These are phyloP conservation scores for Apophysomyces ossiformis DNA, from an alignment of 371 early-diverging fungal genomes.

Conservation along the genomic window DNA sequence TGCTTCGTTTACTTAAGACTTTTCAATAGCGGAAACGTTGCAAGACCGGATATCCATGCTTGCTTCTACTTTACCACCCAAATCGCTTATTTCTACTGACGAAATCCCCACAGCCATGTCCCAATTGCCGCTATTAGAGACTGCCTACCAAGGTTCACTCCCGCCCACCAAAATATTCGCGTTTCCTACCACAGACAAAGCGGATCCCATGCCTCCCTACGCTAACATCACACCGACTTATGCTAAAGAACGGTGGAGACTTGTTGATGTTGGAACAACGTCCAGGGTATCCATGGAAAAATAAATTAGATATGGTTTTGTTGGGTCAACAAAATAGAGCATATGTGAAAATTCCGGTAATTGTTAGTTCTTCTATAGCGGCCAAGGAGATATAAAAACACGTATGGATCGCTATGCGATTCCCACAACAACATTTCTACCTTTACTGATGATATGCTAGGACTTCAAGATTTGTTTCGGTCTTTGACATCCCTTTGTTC, in stretches of 20 bases:
- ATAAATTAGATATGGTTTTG: neutral
- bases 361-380: too few species aligned
- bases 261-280: constrained; percentile 23
- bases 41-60: constrained; percentile 45
- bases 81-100: constrained; percentile 37
- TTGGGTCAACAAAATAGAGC: too few species aligned
- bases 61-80: constrained; percentile 48
- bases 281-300: neutral
- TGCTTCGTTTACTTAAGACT: neutral
- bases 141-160: constrained; percentile 57
- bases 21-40: constrained; percentile 42
- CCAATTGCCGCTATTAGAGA: constrained; percentile 46
- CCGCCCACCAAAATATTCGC: constrained; percentile 63
- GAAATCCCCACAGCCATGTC: constrained; percentile 54
- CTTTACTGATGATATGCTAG: too few species aligned
- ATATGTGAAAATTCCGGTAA: too few species aligned
- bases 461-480: too few species aligned
- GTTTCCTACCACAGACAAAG: constrained; percentile 51
- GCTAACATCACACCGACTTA: constrained; percentile 53
- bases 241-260: constrained; percentile 44
- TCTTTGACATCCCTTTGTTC: too few species aligned
- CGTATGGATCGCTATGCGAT: too few species aligned
- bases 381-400: too few species aligned
- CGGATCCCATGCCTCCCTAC: constrained; percentile 43
- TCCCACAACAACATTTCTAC: too few species aligned